Evolutionary conservation across 2,329 filamentous ascomycete species (phyloP), one percentile per base, ranked within the genome.

Genomic region (Parastagonospora nodorum): DNA sequence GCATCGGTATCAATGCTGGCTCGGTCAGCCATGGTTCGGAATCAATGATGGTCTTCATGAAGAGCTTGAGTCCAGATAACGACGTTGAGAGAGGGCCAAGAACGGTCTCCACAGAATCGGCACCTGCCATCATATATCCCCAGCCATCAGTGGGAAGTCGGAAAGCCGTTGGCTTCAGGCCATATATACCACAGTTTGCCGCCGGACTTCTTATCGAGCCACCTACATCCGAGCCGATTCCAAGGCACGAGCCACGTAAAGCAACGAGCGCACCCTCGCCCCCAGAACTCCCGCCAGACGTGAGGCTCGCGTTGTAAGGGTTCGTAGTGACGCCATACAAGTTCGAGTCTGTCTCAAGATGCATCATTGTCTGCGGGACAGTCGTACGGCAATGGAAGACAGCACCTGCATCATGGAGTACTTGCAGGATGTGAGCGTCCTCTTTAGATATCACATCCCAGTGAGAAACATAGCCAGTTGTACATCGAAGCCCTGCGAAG

Each of bases 1-100:
- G 81, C 19, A 87, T 78, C 0, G 84, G 84, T 1, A 85, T 62
- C 32, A 84, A 80, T n/a, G 79, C 79, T 0, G 84, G 79, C 50
- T 87, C 84, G 2, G 64, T 64, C 0, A 80, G 71, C 85, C 84
- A 87, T 0, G 85, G 85, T 53, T 80, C 63, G 2, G 75, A 64
- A 46, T 74, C 75, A 3, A 87, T 71, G 7, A 87, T 71, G 0
- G 76, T 71, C 48, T 77, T 77, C 66, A 80, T 78, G 67, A 84
- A 87, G 2, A 82, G 51, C 33, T 78, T 76, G 1, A 88, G 45
- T 2, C 81, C 83, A 42, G 77, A 76, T 8, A 84, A 65, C 43
- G 75, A 79, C 1, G 80, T 82, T 2, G 78, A 81, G 16, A 87
- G 56, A 0, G 83, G 83, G 0, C 84, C 84, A 7, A 83, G 72